Evolutionary conservation across 352 stramenopile species (phyloP).

Genomic region (Globisporangium iwayamae): DNA sequence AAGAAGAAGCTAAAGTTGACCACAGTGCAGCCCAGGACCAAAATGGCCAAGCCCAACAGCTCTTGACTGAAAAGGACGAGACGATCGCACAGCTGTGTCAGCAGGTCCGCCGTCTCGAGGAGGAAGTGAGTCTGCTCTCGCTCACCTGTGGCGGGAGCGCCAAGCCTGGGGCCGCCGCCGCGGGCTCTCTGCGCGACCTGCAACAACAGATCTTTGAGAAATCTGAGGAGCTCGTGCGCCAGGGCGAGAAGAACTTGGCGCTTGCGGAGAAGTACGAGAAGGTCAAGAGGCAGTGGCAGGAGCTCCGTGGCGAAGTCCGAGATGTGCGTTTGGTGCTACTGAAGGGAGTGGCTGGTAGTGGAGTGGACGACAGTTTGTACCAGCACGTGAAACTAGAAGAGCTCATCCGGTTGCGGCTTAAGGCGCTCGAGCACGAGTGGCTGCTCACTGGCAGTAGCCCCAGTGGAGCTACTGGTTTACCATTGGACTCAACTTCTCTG

Average conservation of each 20-base stretch:
- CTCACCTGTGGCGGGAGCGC: conserved; percentile 19
- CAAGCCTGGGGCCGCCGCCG: conserved; percentile 24
- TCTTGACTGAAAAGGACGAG: conserved; percentile 26
- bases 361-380: conserved; percentile 53
- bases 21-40: conserved; percentile 16
- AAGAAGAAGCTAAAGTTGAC: not conserved
- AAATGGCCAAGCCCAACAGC: conserved; percentile 21
- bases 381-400: conserved; percentile 69
- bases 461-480: not conserved
- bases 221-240: conserved; percentile 65
- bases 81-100: conserved; percentile 29
- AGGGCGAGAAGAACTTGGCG: conserved; percentile 66
- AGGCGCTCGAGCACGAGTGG: conserved; percentile 58
- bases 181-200: conserved; percentile 36
- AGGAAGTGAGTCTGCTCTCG: conserved; percentile 48
- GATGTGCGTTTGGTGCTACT: conserved; percentile 50
- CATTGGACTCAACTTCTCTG: not conserved
- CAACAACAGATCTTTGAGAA: conserved; percentile 74
- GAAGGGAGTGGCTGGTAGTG: conserved; percentile 46
- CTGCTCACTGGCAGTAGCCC: conserved; percentile 26
- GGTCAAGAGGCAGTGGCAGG: conserved; percentile 34
- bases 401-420: conserved; percentile 65
- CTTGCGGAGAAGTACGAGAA: conserved; percentile 43
- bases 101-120: conserved; percentile 41
- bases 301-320: conserved; percentile 48